Base-by-base conservation (phyloP, 1,284 basidiomycete species). In the Ganoderma meredithae region DNA sequence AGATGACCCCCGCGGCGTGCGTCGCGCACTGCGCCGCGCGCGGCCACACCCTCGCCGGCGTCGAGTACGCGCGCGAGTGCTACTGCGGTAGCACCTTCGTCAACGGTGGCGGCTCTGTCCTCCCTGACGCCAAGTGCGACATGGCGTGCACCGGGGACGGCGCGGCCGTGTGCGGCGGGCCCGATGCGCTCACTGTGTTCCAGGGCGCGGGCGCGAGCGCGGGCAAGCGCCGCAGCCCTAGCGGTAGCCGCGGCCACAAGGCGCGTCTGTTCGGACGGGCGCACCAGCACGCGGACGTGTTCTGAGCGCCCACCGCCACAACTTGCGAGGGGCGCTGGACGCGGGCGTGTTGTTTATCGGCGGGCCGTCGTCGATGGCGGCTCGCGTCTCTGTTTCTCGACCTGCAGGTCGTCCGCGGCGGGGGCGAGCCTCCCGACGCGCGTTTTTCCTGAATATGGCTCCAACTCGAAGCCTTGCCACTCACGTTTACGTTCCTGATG, bases 41-140 rank as follows among this genome's bases (percentile, higher is more conserved):
- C 63, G 75, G 75, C 39, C 74, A 74, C 72, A 60, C 68, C 47
- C 63, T 75, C 36, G 74, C 75, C 58, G 75, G 75, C 25, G 58
- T 74, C 60, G 75, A 76, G 71, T 76, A 71, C 71, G 65, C 71
- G 63, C 63, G 67, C 58, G 75, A 76, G 70, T 76, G 75, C 72
- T 76, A 76, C 72, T 76, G 75, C 69, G 75, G 75, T 43, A 69
- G 66, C 72, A 39, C 62, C 43, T 70, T 74, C 72, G 58, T 52
- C 49, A 74, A 73, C 66, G 70, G 70, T 39, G 73, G 73, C 64
- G 74, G 72, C 39, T 68, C 70, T 44, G 36, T 65, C 44, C 61
- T 72, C 65, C 49, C 71, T 13, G 71, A 67, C 67, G 36, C 43
- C 19, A 40, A 43, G 62, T 76, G 75, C 71, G 67, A 73, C 70